Base-by-base conservation (phyloP, 441 rosid species). In the Adansonia rubrostipa region DNA sequence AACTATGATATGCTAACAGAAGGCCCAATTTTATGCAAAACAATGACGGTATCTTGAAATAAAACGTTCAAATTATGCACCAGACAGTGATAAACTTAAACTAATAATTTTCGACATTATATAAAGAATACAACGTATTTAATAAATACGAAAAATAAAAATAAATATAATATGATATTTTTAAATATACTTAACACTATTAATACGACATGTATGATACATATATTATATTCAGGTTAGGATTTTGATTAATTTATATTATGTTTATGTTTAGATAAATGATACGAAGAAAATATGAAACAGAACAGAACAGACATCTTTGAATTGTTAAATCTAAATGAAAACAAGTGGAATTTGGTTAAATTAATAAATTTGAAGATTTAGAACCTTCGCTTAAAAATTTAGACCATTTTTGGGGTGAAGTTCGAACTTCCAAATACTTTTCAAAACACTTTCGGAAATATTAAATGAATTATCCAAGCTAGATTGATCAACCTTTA, bases 391-490 rank as follows among this genome's bases (percentile, higher is more conserved):
- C 6, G 10, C 57, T 0, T 48, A 20, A 14, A 13, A 74, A 75
- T 78, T 78, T 85, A 81, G 87, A 85, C 87, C 80, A 10, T 2
- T 11, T 0, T 42, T n/a, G 40, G 14, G 5, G 6, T 57, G 75
- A 73, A 81, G 61, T 28, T 70, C 81, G 76, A 84, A 67, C 80
- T 81, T 84, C 17, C 22, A 80, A 57, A 4, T 36, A 83, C 80
- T 69, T 77, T 80, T 80, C 79, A 81, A 78, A 10, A 8, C 28
- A 28, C 11, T 84, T 80, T 76, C 71, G 78, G 80, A 76, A 56
- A 1, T 24, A 36, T 14, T 36, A 5, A 17, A 28, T 17, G 44
- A 74, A 51, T 17, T 9, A 22, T 28, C 71, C 60, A 33, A 24
- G 15, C 45, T 68, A 63, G 47, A 51, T 83, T 73, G 82, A 78